These are phyloP conservation scores for Cetraspora pellucida DNA, from an alignment of 192 early-diverging fungal genomes.

Conservation along the genomic window DNA sequence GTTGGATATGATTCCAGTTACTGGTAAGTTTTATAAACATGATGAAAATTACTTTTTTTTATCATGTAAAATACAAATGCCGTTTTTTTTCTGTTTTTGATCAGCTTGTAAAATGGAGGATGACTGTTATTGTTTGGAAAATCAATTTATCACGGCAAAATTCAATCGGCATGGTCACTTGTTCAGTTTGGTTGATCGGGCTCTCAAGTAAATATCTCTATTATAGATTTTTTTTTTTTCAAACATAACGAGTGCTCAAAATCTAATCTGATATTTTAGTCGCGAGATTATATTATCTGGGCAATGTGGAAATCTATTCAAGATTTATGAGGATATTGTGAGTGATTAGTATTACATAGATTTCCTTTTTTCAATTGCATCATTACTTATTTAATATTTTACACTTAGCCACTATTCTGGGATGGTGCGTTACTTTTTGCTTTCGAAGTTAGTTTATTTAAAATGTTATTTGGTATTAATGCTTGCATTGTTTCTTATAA, in stretches of 20 bases:
- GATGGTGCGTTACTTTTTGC: constrained; percentile 39
- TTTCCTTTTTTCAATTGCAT: not conserved
- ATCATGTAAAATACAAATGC: too few species aligned
- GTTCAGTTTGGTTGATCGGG: constrained; percentile 65
- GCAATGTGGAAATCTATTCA: constrained; percentile 73
- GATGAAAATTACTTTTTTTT: too few species aligned
- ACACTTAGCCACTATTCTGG: constrained; percentile 54
- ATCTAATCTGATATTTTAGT: constrained; percentile 24
- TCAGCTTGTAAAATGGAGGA: constrained; percentile 27
- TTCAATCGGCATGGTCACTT: constrained; percentile 79
- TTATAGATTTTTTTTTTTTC: not conserved
- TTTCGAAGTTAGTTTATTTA: not conserved
- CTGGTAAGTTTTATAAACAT: too few species aligned
- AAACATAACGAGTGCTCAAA: not conserved
- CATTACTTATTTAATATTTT: not conserved
- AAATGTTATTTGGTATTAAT: constrained; percentile 7
- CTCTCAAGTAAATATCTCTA: constrained; percentile 50
- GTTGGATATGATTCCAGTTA: too few species aligned
- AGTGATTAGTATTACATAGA: not conserved
- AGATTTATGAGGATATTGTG: constrained; percentile 83
- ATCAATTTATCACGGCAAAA: constrained; percentile 68
- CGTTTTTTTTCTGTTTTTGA: too few species aligned
- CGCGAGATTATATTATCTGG: constrained; percentile 62
- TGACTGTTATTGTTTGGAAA: constrained; percentile 68
- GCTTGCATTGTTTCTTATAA: not conserved